Conservation (phyloP, 2,329 filamentous ascomycete genomes). For the Pseudocercospora cruenta region DNA sequence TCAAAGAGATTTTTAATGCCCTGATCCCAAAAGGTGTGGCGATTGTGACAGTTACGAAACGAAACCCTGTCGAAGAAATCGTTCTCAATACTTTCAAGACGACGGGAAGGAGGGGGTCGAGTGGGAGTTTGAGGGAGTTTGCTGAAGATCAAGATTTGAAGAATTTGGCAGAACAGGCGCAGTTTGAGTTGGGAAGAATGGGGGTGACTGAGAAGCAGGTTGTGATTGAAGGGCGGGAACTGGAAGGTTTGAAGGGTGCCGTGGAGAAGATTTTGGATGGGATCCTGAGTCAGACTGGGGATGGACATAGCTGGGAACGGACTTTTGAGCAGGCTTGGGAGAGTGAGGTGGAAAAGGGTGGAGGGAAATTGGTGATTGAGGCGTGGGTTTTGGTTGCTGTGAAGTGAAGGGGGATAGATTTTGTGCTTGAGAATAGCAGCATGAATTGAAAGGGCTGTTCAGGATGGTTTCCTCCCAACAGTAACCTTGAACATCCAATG, state of each 20-base stretch:
- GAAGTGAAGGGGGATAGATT: slow-evolving; percentile 19
- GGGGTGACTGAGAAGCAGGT: slow-evolving; percentile 10
- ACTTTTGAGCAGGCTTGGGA: slow-evolving; percentile 17
- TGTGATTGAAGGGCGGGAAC: slow-evolving; percentile 8
- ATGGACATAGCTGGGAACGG: slow-evolving; percentile 17
- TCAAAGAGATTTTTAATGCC: slow-evolving; percentile 17
- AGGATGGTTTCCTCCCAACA: slow-evolving; percentile 13
- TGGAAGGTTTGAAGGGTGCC: slow-evolving; percentile 7
- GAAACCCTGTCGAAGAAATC: slow-evolving; percentile 9
- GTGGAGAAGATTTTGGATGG: slow-evolving; percentile 18
- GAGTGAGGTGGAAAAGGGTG: slow-evolving; percentile 11
- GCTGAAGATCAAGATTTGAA: background rate
- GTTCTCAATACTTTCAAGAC: background rate
- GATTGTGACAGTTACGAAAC: slow-evolving; percentile 14
- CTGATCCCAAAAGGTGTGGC: slow-evolving; percentile 15
- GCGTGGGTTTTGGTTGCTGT: slow-evolving; percentile 18
- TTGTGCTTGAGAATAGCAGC: slow-evolving; percentile 15
- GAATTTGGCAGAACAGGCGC: slow-evolving; percentile 7
- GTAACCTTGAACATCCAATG: slow-evolving; percentile 21
- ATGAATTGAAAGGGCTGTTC: too few relatives aligned
- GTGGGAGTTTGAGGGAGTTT: background rate
- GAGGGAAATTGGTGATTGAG: slow-evolving; percentile 12
- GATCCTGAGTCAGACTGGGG: slow-evolving; percentile 9
- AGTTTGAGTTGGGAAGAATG: slow-evolving; percentile 14
- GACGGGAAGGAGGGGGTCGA: background rate